These are phyloP conservation scores for Amylostereum areolatum DNA, from an alignment of 1,284 basidiomycete species.

Conservation along the genomic window DNA sequence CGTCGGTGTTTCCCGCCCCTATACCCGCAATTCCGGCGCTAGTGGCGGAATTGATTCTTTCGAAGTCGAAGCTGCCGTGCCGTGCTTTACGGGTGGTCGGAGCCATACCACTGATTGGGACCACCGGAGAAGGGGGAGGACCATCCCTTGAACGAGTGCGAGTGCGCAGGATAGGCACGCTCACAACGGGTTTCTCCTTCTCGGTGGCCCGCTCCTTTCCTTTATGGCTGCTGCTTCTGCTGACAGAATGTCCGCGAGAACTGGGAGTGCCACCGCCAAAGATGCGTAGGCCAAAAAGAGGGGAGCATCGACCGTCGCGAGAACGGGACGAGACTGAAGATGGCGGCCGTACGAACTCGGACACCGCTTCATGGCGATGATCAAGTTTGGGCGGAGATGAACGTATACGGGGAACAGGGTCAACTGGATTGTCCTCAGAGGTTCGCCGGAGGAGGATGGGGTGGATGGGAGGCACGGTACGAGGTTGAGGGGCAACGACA, in stretches of 20 bases:
- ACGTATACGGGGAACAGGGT: constrained; percentile 13
- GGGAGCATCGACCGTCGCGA: constrained; percentile 16
- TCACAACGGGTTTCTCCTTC: constrained; percentile 20
- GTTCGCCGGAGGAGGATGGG: background rate
- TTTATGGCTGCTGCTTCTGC: constrained; percentile 13
- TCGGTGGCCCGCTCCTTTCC: constrained; percentile 12
- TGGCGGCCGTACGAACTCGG: background rate
- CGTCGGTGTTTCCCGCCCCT: constrained; percentile 9
- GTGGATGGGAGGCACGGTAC: constrained; percentile 13
- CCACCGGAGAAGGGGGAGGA: constrained; percentile 13
- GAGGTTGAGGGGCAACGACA: constrained; percentile 14
- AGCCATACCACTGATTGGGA: constrained; percentile 5
- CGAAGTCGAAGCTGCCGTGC: constrained; percentile 72
- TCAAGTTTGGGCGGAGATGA: constrained; percentile 3
- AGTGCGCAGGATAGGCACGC: constrained; percentile 20
- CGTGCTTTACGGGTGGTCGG: constrained; percentile 15
- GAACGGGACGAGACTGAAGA: constrained; percentile 8
- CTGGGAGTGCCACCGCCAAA: background rate
- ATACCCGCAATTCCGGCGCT: background rate
- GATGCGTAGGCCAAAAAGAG: constrained; percentile 13
- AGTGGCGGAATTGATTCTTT: constrained; percentile 33
- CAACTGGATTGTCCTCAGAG: constrained; percentile 10
- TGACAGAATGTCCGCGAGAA: constrained; percentile 12
- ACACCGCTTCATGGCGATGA: constrained; percentile 6
- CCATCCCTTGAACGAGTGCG: constrained; percentile 12